These are phyloP conservation scores for Raffaelea arxii DNA, from an alignment of 2,329 filamentous ascomycete species.

Conservation along the genomic window DNA sequence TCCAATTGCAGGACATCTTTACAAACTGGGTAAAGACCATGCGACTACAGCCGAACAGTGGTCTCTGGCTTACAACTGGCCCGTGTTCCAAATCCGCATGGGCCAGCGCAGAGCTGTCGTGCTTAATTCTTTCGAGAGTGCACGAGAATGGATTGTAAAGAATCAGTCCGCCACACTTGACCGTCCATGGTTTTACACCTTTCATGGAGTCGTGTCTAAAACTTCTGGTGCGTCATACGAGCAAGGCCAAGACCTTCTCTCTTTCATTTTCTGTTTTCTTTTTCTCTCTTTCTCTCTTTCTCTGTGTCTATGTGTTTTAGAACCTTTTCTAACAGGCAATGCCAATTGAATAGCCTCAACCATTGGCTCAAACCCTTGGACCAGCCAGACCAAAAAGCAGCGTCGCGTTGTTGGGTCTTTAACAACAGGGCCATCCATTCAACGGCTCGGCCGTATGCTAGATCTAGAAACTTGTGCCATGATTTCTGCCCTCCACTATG, in stretches of 20 bases:
- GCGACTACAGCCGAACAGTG: background rate
- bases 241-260: too few species aligned
- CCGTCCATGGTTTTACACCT: slow-evolving; percentile 6
- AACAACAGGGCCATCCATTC: slow-evolving; percentile 1
- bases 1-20: background rate
- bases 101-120: slow-evolving; percentile 1
- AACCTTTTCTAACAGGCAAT: background rate
- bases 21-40: slow-evolving; percentile 4
- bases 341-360: background rate
- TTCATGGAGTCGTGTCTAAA: slow-evolving; percentile 4
- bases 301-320: background rate
- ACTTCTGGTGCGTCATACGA: background rate
- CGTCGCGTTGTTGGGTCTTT: slow-evolving; percentile 3
- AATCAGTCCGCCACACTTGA: slow-evolving; percentile 3
- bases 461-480: slow-evolving; percentile 4
- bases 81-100: slow-evolving; percentile 6
- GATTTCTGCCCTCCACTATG: background rate
- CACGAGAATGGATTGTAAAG: slow-evolving; percentile 1
- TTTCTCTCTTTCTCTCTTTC: too few species aligned
- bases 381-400: slow-evolving; percentile 4
- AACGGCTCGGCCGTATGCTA: background rate
- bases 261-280: too few species aligned
- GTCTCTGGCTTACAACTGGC: background rate
- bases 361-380: slow-evolving; percentile 19
- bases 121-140: slow-evolving; percentile 1